Percentiles rank a stretch among this genome's conserved stretches.
These are phyloP conservation scores for Ceratocystis eucalypticola DNA, from an alignment of 2,329 filamentous ascomycete genomes.

Conservation along the genomic window DNA sequence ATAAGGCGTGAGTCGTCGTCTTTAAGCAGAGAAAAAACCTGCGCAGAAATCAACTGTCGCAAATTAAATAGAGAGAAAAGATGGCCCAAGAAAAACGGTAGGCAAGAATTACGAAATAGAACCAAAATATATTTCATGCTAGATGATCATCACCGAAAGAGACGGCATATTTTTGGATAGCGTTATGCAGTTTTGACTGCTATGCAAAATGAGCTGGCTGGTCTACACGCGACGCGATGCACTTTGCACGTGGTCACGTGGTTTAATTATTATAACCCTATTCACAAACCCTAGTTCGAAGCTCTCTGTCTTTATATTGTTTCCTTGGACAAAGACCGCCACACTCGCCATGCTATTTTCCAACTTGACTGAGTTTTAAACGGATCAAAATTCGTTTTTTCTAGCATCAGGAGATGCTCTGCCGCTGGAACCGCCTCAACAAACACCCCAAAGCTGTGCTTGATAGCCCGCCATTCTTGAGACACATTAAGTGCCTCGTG, in stretches of 20 bases:
- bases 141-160: neutral
- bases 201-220: neutral
- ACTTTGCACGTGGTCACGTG: conserved; percentile 18
- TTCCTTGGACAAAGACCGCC: conserved; percentile 38
- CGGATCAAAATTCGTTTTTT: conserved; percentile 71
- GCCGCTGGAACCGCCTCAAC: conserved; percentile 66
- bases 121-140: neutral
- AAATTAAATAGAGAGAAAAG: neutral
- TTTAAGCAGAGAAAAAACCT: neutral
- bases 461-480: conserved; percentile 30
- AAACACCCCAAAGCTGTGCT: conserved; percentile 63
- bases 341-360: conserved; percentile 71
- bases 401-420: conserved; percentile 64
- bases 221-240: conserved; percentile 10
- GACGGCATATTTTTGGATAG: neutral
- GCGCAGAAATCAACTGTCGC: neutral
- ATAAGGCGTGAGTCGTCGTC: neutral
- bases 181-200: neutral
- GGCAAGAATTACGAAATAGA: neutral
- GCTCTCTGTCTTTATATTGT: conserved; percentile 14
- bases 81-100: neutral
- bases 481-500: conserved; percentile 32
- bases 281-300: neutral
- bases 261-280: neutral
- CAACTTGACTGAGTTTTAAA: conserved; percentile 56